Evolutionary conservation across 2,329 filamentous ascomycete genomes (phyloP), one percentile per base, ranked within the genome.

Genomic region (Paraconiothyrium brasiliense): DNA sequence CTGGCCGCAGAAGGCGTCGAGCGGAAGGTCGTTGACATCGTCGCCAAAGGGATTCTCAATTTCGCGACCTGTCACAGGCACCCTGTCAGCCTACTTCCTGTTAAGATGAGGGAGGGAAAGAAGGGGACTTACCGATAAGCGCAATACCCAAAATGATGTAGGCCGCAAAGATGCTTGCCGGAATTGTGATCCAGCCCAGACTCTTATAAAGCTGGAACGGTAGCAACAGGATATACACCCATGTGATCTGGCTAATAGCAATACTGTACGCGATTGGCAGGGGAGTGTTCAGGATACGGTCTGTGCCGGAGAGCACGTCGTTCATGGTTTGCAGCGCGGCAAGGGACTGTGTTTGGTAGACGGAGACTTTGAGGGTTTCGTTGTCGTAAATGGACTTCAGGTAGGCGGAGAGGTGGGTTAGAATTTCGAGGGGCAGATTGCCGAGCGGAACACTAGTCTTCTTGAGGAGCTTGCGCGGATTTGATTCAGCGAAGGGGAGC

Each of bases 21-120:
- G 69, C n/a, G 74, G 74, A 3, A 76, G 80, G 77, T 95, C 92
- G 73, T 95, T 95, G 68, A 94, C 92, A 65, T 95, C 92, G 66
- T 89, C 84, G 60, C 92, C 92, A 76, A 95, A 95, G 6, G 92
- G 92, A 72, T 95, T 93, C 78, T 95, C 92, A 66, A 95, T 91
- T 78, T 95, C 92, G 65, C 88, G 87, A 43, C 92, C 92, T 55
- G 22, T 24, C 39, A 57, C 27, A 37, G 4, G 10, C 35, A 37
- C 3, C 35, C 35, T 37, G 16, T 47, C 30, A 5, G 20, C 43
- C 16, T 24, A 8, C 4, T 51, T 10, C 2, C 11, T 22, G 5
- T 20, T 51, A 14, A 20, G n/a, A 7, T 37, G 16, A 22, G 7
- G 32, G 14, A 7, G 10, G 14, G 11, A 16, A 4, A n/a, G 27